These are phyloP conservation scores for Phlebiopsis gigantea DNA, from an alignment of 768 basidiomycete genomes.

Conservation along the genomic window DNA sequence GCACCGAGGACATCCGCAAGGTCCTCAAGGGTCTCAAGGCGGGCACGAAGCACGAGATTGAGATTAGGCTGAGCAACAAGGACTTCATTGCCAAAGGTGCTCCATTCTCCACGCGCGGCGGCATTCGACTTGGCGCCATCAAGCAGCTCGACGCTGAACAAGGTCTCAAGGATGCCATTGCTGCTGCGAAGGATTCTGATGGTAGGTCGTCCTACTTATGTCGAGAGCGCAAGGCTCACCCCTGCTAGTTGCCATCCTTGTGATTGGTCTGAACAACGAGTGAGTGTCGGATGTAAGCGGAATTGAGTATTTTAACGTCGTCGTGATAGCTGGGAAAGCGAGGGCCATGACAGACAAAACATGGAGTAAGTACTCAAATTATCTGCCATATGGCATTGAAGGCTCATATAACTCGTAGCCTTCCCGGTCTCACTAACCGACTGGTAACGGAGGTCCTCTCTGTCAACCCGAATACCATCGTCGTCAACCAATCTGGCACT, in stretches of 20 bases:
- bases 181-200: slow-evolving; percentile 35
- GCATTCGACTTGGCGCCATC: slow-evolving; percentile 16
- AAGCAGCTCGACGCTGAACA: slow-evolving; percentile 27
- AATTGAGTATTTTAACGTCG: background rate
- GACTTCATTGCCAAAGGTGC: slow-evolving; percentile 24
- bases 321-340: slow-evolving; percentile 43
- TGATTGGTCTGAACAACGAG: slow-evolving; percentile 54
- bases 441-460: slow-evolving; percentile 43
- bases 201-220: slow-evolving; percentile 21
- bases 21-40: slow-evolving; percentile 35
- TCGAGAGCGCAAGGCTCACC: background rate
- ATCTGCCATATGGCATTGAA: background rate
- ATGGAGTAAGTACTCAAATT: slow-evolving; percentile 30
- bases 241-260: slow-evolving; percentile 36
- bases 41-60: slow-evolving; percentile 35
- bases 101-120: slow-evolving; percentile 22
- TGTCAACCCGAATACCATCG: slow-evolving; percentile 50
- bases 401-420: slow-evolving; percentile 20
- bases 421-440: slow-evolving; percentile 46
- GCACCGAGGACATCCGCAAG: slow-evolving; percentile 34
- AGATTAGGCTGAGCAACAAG: slow-evolving; percentile 22
- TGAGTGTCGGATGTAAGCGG: slow-evolving; percentile 24
- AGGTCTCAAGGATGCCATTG: slow-evolving; percentile 28
- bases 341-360: slow-evolving; percentile 51
- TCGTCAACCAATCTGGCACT: slow-evolving; percentile 53